phyloP scores from a whole-genome alignment of 192 early-diverging fungal species.

The Coemansia sp. region DNA sequence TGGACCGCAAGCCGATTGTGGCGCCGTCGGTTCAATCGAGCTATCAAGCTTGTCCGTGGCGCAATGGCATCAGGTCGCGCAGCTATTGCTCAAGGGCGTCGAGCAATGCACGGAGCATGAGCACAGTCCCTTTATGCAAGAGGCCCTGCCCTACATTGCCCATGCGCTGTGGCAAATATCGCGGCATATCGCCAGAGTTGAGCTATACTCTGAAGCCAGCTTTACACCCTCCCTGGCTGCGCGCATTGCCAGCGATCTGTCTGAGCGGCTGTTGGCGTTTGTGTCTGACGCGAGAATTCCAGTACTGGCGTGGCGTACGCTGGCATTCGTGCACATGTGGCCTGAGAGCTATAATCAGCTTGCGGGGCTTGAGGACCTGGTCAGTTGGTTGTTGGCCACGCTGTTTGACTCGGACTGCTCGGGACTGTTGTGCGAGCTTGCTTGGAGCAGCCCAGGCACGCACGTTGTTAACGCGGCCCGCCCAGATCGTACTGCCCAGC shows the following conservation, averaged over 20 bases:
- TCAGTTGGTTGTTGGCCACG: constrained; percentile 14
- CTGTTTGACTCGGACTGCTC: constrained; percentile 18
- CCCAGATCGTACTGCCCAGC: neutral
- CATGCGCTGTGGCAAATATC: constrained; percentile 19
- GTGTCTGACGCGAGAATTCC: constrained; percentile 13
- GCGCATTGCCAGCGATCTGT: constrained; percentile 23
- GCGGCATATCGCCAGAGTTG: neutral
- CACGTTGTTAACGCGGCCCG: neutral
- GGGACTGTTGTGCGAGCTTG: constrained; percentile 19
- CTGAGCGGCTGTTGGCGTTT: constrained; percentile 34
- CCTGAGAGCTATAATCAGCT: constrained; percentile 21
- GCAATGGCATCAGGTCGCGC: constrained; percentile 32
- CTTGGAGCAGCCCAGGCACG: constrained; percentile 1
- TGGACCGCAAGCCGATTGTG: neutral
- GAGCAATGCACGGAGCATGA: constrained; percentile 21
- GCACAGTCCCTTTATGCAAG: neutral
- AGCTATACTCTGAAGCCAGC: neutral
- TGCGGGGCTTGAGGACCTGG: constrained; percentile 13
- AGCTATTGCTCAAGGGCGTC: constrained; percentile 19
- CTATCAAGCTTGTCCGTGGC: constrained; percentile 19
- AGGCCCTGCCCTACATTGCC: constrained; percentile 36
- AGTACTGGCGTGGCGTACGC: constrained; percentile 35
- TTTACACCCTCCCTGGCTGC: neutral
- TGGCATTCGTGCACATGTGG: constrained; percentile 43
- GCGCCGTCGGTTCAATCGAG: neutral